phyloP scores from a whole-genome alignment of 371 early-diverging fungal genomes.

The Chytridiales sp. region DNA sequence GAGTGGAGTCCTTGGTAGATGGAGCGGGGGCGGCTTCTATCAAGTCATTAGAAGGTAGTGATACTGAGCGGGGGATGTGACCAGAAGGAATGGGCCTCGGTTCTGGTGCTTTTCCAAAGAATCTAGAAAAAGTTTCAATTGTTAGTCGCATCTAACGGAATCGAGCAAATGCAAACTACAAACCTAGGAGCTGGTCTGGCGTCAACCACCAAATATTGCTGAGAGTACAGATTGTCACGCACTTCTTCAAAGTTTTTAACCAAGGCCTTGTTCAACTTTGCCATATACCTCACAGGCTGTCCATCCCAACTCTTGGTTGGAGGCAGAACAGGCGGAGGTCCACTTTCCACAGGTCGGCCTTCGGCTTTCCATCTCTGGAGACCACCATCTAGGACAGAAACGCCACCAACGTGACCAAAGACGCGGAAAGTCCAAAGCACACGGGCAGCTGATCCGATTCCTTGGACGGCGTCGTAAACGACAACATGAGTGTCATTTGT shows the following conservation, averaged over 20 bases:
- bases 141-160: not conserved
- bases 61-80: slow-evolving; percentile 81
- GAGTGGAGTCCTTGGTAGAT: too few species aligned
- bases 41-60: slow-evolving; percentile 65
- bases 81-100: slow-evolving; percentile 82
- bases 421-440: slow-evolving; percentile 60
- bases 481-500: slow-evolving; percentile 46
- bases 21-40: too few species aligned
- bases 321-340: not conserved
- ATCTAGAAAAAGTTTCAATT: slow-evolving; percentile 47
- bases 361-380: slow-evolving; percentile 74
- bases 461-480: slow-evolving; percentile 41
- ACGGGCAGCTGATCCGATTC: slow-evolving; percentile 46
- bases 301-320: not conserved
- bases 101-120: slow-evolving; percentile 78
- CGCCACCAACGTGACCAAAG: slow-evolving; percentile 75
- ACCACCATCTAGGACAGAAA: slow-evolving; percentile 88
- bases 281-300: slow-evolving; percentile 51
- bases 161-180: not conserved
- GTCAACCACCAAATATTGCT: slow-evolving; percentile 64
- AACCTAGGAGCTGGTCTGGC: slow-evolving; percentile 70
- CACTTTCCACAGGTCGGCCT: slow-evolving; percentile 49
- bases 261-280: slow-evolving; percentile 44
- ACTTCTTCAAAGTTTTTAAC: slow-evolving; percentile 63
- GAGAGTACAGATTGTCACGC: slow-evolving; percentile 46